Evolutionary conservation across 2,329 filamentous ascomycete genomes (phyloP).

Genomic region (Botrytis fabae): DNA sequence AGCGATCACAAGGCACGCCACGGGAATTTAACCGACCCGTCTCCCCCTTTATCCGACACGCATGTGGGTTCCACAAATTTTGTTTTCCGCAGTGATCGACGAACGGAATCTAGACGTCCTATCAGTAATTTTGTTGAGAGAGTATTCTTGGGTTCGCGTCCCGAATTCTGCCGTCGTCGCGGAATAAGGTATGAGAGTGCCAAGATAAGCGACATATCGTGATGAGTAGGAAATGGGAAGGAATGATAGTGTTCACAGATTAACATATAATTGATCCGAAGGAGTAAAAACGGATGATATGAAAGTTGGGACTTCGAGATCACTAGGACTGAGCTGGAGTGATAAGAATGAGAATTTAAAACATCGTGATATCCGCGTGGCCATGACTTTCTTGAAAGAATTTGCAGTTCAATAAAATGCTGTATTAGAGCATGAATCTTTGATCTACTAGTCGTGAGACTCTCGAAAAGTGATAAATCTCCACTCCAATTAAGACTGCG

Average conservation of each 20-base stretch:
- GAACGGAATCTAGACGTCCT: not conserved
- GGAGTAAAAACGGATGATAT: not conserved
- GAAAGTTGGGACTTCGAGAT: not conserved
- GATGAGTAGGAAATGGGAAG: not conserved
- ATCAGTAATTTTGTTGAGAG: too few species aligned
- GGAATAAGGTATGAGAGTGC: not conserved
- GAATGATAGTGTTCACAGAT: not conserved
- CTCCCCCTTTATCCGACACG: slow-evolving; percentile 9
- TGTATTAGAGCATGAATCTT: not conserved
- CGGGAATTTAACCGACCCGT: slow-evolving; percentile 6
- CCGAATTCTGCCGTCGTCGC: not conserved
- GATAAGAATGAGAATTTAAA: not conserved
- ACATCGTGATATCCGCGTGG: not conserved
- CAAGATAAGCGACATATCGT: not conserved
- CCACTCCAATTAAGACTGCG: not conserved
- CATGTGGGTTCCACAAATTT: not conserved
- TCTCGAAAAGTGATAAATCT: not conserved
- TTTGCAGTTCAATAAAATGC: not conserved
- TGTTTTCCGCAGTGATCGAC: not conserved
- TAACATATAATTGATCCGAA: too few species aligned
- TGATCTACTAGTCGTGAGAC: not conserved
- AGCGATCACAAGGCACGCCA: slow-evolving; percentile 13
- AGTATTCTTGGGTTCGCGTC: not conserved
- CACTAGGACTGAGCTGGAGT: not conserved
- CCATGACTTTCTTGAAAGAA: not conserved